These are phyloP conservation scores for Entomortierella lignicola DNA, from an alignment of 192 early-diverging fungal species.

Conservation along the genomic window DNA sequence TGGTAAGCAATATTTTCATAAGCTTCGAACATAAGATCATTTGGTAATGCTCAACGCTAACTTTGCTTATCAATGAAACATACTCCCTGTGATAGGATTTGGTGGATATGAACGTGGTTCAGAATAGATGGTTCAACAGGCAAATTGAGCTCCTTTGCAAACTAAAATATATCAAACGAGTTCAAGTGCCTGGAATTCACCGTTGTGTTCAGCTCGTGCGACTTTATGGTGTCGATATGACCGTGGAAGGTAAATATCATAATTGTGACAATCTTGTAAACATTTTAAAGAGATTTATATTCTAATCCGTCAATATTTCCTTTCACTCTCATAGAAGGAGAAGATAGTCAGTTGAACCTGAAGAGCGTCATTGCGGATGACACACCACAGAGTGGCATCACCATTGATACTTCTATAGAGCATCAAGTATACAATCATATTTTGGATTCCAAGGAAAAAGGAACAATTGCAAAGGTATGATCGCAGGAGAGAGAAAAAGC, in stretches of 20 bases:
- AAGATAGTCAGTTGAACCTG: slow-evolving; percentile 23
- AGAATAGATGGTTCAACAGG: slow-evolving; percentile 71
- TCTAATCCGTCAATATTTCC: no score
- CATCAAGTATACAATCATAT: slow-evolving; percentile 73
- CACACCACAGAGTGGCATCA: slow-evolving; percentile 56
- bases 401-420: slow-evolving; percentile 69
- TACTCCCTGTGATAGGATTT: slow-evolving; percentile 46
- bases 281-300: no score
- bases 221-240: slow-evolving; percentile 21
- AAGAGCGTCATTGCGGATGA: slow-evolving; percentile 37
- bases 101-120: slow-evolving; percentile 44
- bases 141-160: slow-evolving; percentile 59
- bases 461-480: slow-evolving; percentile 62
- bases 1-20: slow-evolving; percentile 49
- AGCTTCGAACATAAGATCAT: background rate
- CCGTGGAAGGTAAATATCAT: slow-evolving; percentile 17
- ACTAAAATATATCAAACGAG: slow-evolving; percentile 64
- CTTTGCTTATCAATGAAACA: background rate
- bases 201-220: slow-evolving; percentile 66
- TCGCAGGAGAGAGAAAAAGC: background rate
- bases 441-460: slow-evolving; percentile 56
- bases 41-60: background rate
- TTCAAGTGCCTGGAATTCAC: slow-evolving; percentile 46
- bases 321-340: slow-evolving; percentile 5
- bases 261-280: no score